phyloP scores from a whole-genome alignment of 1,284 basidiomycete species.

The Rhodofomes roseus region DNA sequence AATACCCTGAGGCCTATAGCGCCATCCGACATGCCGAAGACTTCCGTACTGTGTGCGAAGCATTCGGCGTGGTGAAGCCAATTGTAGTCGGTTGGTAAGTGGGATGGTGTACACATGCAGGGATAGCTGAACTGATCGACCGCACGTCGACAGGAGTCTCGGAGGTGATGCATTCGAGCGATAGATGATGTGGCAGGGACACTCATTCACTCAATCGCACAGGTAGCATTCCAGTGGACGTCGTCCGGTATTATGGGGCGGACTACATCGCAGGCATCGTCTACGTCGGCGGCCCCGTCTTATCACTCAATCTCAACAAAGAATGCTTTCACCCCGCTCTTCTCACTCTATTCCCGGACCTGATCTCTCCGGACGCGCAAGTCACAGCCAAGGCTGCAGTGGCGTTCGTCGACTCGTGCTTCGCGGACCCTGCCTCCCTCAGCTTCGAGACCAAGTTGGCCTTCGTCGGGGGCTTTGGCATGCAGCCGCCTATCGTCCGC shows the following conservation, averaged over 20 bases:
- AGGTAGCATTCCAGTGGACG: slow-evolving; percentile 34
- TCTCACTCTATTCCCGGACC: slow-evolving; percentile 22
- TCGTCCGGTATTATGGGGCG: slow-evolving; percentile 31
- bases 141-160: slow-evolving; percentile 28
- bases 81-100: slow-evolving; percentile 37
- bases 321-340: slow-evolving; percentile 30
- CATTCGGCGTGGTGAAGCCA: slow-evolving; percentile 30
- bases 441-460: slow-evolving; percentile 27
- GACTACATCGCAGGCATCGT: slow-evolving; percentile 34
- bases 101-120: too few relatives aligned
- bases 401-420: slow-evolving; percentile 31
- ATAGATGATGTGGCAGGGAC: too few relatives aligned
- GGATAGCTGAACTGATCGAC: too few relatives aligned
- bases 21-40: slow-evolving; percentile 34
- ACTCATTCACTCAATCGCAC: neutral
- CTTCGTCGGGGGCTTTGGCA: slow-evolving; percentile 32
- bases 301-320: slow-evolving; percentile 19
- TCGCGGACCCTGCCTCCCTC: slow-evolving; percentile 22
- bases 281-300: slow-evolving; percentile 28
- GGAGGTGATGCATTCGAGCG: slow-evolving; percentile 26
- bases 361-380: slow-evolving; percentile 25
- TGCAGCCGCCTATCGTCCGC: slow-evolving; percentile 30
- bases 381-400: slow-evolving; percentile 26
- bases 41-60: slow-evolving; percentile 30
- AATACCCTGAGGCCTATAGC: slow-evolving; percentile 20